Base-by-base conservation (phyloP, 2,329 filamentous ascomycete species). In the Aspergillus sergii region DNA sequence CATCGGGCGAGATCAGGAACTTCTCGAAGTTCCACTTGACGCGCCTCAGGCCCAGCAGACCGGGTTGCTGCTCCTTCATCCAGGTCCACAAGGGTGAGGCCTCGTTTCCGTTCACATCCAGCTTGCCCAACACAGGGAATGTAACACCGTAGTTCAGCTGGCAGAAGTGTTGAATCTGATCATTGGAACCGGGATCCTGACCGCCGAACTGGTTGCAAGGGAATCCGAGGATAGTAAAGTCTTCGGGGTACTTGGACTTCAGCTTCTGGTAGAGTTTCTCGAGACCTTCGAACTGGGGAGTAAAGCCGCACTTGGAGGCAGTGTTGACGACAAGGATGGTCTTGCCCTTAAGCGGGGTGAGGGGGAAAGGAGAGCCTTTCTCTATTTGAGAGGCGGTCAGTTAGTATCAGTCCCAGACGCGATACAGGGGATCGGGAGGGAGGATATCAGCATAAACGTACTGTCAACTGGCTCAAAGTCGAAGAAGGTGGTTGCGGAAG, bases 21-120 rank as follows among this genome's bases (percentile, higher is more conserved):
- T 99, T 99, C 81, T 99, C 95, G 83, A 98, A 99, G 83, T 99
- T 99, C 95, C 95, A 99, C 90, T 98, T 97, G 73, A 99, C 85
- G 66, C 89, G 81, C 89, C 96, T 94, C 75, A 98, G 78, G 23
- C 95, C 95, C 81, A 98, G 81, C 61, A 97, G 74, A 26, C 95
- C 94, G 0, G 94, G 86, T 84, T 93, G 90, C 79, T 86, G 81
- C 62, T 79, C 79, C 83, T 90, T 90, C 79, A 90, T 76, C 86
- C 86, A 99, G 76, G 91, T 85, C 79, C 86, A 98, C 43, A 97
- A 80, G 1, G 94, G 93, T 72, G 88, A 88, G 55, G 93, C 91
- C 34, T 88, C 84, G 71, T 91, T 88, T 73, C 95, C 95, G 78
- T 99, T 99, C 75, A 98, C 95, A 65, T 98, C 92, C 57, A 92